A percentile compares a stretch with the other conserved stretches of the same genome.
Conservation (phyloP, 2,329 filamentous ascomycete genomes). For the Alternaria sp. region DNA sequence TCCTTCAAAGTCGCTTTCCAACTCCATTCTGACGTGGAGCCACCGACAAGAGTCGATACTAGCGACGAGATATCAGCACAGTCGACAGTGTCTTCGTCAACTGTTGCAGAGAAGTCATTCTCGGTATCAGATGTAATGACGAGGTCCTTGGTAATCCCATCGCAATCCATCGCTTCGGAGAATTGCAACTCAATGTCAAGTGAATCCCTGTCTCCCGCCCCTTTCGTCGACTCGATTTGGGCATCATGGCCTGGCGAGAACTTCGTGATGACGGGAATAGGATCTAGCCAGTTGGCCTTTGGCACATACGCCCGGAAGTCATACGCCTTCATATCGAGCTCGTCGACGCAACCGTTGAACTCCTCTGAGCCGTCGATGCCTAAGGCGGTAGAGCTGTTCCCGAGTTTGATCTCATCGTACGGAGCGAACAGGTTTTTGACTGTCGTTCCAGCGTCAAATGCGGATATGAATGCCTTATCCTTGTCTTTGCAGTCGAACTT, state of each 20-base stretch:
- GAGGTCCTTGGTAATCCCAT: background rate
- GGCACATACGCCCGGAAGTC: conserved; percentile 68
- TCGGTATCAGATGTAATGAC: background rate
- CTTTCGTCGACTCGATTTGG: conserved; percentile 58
- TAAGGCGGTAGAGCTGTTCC: conserved; percentile 54
- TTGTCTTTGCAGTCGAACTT: conserved; percentile 47
- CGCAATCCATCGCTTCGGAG: background rate
- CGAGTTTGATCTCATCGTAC: conserved; percentile 63
- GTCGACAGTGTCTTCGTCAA: background rate
- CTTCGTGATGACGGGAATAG: conserved; percentile 65
- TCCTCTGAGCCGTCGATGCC: conserved; percentile 33
- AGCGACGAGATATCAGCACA: background rate
- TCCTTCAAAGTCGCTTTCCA: conserved; percentile 61
- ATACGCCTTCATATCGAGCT: conserved; percentile 61
- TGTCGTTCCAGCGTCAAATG: conserved; percentile 60
- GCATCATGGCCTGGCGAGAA: conserved; percentile 68
- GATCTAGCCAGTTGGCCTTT: conserved; percentile 56
- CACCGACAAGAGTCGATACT: background rate
- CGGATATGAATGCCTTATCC: conserved; percentile 50
- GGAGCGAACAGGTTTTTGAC: conserved; percentile 70
- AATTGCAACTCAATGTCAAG: background rate
- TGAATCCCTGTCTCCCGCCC: conserved; percentile 43
- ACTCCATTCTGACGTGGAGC: conserved; percentile 30
- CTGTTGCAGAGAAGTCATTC: background rate
- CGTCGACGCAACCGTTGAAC: conserved; percentile 64